Evolutionary conservation across 2,329 filamentous ascomycete genomes (phyloP), one percentile per base, ranked within the genome.

Genomic region (Exophiala lecanii-corni): DNA sequence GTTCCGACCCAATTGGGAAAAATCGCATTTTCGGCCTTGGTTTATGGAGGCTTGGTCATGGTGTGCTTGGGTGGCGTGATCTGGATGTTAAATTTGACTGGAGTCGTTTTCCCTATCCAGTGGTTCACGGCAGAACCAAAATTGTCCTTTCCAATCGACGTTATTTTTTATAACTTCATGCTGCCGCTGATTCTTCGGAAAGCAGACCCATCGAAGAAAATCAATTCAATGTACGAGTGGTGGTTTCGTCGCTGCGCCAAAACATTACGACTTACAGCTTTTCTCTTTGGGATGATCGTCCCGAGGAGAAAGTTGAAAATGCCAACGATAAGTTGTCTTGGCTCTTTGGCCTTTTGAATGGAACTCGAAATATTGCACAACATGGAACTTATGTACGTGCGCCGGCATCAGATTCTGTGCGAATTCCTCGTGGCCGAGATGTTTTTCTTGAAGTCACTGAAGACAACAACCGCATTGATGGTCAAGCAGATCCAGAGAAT

Each of bases 91-190:
- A 36, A 38, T 16, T 48, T 41, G 18, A 38, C 53, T 21, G 81
- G 84, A n/a, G 78, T 74, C 39, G 79, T 98, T 33, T 75, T 98
- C 13, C 92, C 92, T 0, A 86, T 98, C 34, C 86, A 91, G 63
- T 97, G 94, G 79, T 87, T 89, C 2, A 91, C 88, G 1, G 91
- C 89, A 51, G 86, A 94, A 55, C 89, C 92, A 0, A 84, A 94
- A 0, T 72, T 97, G 36, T 92, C 97, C 61, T 97, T 98, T 53
- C 92, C 92, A 0, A 79, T 95, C 48, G 91, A 98, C 59, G 73
- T 98, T 2, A 71, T 98, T 12, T 92, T 97, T 62, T 98, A 96
- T 74, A 97, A 97, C 65, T 94, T 96, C 62, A 71, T 96, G 35
- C 92, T 96, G 73, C 92, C 92, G 0, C 69, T 95, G 36, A 82